Conservation (phyloP, 225 moss, liverwort and hornwort species). For the Neckera pumila region DNA sequence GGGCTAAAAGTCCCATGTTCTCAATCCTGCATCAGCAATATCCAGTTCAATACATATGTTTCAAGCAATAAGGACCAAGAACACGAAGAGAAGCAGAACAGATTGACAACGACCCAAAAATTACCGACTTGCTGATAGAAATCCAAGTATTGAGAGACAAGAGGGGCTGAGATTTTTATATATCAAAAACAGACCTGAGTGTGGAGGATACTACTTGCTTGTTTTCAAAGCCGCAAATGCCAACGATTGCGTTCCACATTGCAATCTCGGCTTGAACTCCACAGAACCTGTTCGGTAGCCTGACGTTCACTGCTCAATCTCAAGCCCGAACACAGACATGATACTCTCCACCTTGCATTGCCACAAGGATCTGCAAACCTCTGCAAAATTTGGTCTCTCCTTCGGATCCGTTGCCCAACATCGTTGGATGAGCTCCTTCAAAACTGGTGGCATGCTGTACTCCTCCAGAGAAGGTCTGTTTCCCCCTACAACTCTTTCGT, state of each 20-base stretch:
- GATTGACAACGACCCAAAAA: no score
- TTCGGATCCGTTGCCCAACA: slow-evolving; percentile 29
- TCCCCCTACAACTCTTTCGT: slow-evolving; percentile 1
- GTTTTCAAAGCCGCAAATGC: not conserved
- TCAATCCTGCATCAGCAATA: not conserved
- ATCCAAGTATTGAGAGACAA: not conserved
- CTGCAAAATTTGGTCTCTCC: slow-evolving; percentile 9
- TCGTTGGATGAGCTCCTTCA: slow-evolving; percentile 13
- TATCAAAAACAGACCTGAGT: not conserved
- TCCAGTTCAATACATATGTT: not conserved
- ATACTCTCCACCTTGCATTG: slow-evolving; percentile 17
- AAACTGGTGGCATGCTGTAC: not conserved
- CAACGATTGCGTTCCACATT: not conserved
- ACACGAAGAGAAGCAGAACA: not conserved
- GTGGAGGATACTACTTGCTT: not conserved
- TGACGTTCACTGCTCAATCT: not conserved
- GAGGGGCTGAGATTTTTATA: not conserved
- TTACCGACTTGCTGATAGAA: not conserved
- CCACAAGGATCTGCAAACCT: slow-evolving; percentile 19
- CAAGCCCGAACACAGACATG: slow-evolving; percentile 7
- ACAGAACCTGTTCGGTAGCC: not conserved
- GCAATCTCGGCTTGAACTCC: not conserved
- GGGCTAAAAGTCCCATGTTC: no score
- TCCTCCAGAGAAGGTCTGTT: slow-evolving; percentile 6
- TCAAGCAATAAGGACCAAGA: not conserved